Evolutionary conservation across 805 yeast genomes (phyloP).

Genomic region (Monosporozyma unispora): DNA sequence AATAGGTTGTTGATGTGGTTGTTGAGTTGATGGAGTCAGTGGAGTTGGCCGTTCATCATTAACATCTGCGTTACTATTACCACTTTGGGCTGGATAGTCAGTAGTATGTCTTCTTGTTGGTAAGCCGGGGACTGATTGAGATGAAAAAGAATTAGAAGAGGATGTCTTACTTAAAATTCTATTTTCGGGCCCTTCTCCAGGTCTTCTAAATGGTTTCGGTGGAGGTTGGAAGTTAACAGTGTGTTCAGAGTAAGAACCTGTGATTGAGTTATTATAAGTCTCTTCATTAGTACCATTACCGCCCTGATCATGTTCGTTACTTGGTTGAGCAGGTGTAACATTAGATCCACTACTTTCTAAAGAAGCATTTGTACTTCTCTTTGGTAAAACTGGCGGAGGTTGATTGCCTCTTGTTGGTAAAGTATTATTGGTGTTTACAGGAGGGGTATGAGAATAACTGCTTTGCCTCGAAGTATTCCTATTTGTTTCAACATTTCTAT

Average conservation of each 20-base stretch:
- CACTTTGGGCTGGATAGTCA: background rate
- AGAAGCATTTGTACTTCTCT: background rate
- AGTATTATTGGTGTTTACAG: background rate
- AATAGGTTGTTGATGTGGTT: background rate
- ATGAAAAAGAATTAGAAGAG: background rate
- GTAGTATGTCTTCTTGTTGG: background rate
- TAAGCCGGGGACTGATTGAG: background rate
- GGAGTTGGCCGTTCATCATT: background rate
- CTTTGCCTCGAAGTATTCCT: background rate
- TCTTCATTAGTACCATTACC: background rate
- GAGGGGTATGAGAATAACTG: background rate
- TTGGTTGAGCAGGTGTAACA: background rate
- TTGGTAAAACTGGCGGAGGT: background rate
- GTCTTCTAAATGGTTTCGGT: conserved; percentile 22
- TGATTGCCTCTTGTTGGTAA: background rate
- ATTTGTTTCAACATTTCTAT: conserved; percentile 7
- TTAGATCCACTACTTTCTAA: background rate
- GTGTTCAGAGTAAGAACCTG: conserved; percentile 5
- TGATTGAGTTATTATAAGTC: background rate
- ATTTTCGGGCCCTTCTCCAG: background rate
- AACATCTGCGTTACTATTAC: background rate
- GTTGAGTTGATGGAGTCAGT: too few relatives aligned
- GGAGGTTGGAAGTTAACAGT: conserved; percentile 27
- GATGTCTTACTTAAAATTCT: background rate
- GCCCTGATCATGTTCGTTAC: background rate